Percentiles rank a stretch among this genome's conserved stretches.
These are phyloP conservation scores for Kwoniella newhampshirensis DNA, from an alignment of 768 basidiomycete genomes.

Conservation along the genomic window DNA sequence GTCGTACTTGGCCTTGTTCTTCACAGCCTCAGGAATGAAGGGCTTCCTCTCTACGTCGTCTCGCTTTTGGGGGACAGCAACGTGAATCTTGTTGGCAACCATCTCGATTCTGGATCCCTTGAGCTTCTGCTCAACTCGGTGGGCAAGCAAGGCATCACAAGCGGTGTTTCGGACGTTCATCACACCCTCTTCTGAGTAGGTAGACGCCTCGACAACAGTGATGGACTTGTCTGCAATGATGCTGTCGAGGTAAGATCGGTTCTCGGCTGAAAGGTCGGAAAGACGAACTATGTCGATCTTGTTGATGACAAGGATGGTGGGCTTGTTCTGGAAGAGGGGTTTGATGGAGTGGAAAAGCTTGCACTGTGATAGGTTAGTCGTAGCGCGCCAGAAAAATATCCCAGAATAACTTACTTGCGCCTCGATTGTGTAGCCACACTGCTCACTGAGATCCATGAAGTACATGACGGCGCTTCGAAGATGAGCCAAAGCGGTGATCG, in stretches of 20 bases:
- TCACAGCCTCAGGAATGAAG: conserved; percentile 83
- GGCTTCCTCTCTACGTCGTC: conserved; percentile 86
- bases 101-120: conserved; percentile 90
- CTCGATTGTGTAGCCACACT: conserved; percentile 95
- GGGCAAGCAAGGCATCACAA: conserved; percentile 91
- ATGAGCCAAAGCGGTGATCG: conserved; percentile 92
- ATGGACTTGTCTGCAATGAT: conserved; percentile 67
- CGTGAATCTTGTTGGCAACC: conserved; percentile 92
- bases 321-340: conserved; percentile 91
- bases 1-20: conserved; percentile 76
- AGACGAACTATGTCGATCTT: conserved; percentile 92
- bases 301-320: conserved; percentile 91
- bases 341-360: conserved; percentile 99
- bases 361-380: conserved; percentile 62
- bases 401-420: conserved; percentile 68
- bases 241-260: conserved; percentile 77
- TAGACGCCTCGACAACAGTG: conserved; percentile 82
- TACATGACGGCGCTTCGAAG: conserved; percentile 90
- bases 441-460: conserved; percentile 98
- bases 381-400: conserved; percentile 10
- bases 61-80: conserved; percentile 82
- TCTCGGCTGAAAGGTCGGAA: conserved; percentile 75
- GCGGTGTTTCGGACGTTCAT: conserved; percentile 94
- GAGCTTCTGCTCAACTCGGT: conserved; percentile 90
- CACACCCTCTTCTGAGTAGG: conserved; percentile 94